Base-by-base conservation (phyloP, 306 rosid species). In the Psophocarpus tetragonolobus region DNA sequence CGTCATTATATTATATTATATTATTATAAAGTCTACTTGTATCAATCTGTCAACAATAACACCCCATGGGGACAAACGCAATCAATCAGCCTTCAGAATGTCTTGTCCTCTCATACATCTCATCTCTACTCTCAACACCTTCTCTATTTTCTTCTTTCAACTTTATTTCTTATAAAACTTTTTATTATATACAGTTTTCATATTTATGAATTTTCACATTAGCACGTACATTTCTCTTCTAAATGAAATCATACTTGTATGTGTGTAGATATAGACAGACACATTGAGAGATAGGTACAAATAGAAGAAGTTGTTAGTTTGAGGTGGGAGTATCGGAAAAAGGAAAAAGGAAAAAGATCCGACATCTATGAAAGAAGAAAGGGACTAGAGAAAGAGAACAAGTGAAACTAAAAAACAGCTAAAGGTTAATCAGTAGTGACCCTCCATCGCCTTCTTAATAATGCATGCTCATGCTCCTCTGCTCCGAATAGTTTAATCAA, bases 1-100 rank as follows among this genome's bases (percentile, higher is more conserved):
- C 50, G 54, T 72, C 39, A 67, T 20, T n/a, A n/a, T n/a, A n/a
- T n/a, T n/a, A n/a, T n/a, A n/a, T n/a, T n/a, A n/a, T n/a, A n/a
- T n/a, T n/a, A n/a, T n/a, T n/a, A n/a, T n/a, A n/a, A n/a, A n/a
- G 21, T 27, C 84, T 76, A 74, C 70, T 41, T 58, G 30, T 30
- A 57, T 69, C 53, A 69, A 78, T 13, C 11, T 35, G 51, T n/a
- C 27, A 42, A 18, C 76, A n/a, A n/a, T n/a, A n/a, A n/a, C 27
- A 9, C 18, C 47, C 10, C 24, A 66, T 73, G 69, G 54, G 61
- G 57, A 12, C 64, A 32, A 73, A 50, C 7, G 11, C 29, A 50
- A 36, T 66, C 24, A 80, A 18, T 13, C 23, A 1, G 10, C 41
- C 61, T 50, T 62, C 6, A 71, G 13, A 27, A 17, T 35, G 1